Evolutionary conservation across 2,329 filamentous ascomycete species (phyloP).

Genomic region (Talaromyces funiculosus): DNA sequence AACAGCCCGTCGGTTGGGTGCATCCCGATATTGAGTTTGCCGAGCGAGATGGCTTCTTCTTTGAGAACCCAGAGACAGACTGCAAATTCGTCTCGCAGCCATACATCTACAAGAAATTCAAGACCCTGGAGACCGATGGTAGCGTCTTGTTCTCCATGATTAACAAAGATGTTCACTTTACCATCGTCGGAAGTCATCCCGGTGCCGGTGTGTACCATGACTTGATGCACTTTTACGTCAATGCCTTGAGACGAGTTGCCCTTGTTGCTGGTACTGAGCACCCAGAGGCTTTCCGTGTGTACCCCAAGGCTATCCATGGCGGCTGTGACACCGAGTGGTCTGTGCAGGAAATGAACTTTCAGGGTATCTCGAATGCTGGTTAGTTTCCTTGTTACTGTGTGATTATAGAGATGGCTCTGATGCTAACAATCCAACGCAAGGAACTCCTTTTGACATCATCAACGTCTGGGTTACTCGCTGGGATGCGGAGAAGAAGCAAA

Average conservation of each 20-base stretch:
- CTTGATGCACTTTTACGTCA: constrained; percentile 30
- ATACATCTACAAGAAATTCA: constrained; percentile 31
- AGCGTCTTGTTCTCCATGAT: constrained; percentile 28
- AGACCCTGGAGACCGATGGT: constrained; percentile 28
- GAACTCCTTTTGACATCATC: constrained; percentile 23
- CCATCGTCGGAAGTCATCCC: constrained; percentile 29
- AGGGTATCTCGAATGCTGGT: constrained; percentile 31
- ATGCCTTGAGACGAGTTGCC: constrained; percentile 27
- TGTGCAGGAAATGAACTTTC: constrained; percentile 28
- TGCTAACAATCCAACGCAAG: background rate
- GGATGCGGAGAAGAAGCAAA: constrained; percentile 22
- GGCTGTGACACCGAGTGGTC: constrained; percentile 30
- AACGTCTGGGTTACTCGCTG: constrained; percentile 32
- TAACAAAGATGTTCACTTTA: constrained; percentile 29
- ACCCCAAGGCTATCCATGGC: constrained; percentile 27
- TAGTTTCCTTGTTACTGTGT: constrained; percentile 17
- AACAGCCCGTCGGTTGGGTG: background rate
- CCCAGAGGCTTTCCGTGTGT: constrained; percentile 27
- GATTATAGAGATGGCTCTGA: constrained; percentile 7
- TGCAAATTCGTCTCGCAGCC: constrained; percentile 28
- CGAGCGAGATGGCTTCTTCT: constrained; percentile 24
- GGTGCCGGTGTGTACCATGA: constrained; percentile 29
- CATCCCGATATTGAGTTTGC: background rate
- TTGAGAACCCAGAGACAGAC: constrained; percentile 28
- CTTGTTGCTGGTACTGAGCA: constrained; percentile 18